Percentiles rank a stretch among this genome's conserved stretches.
Conservation (phyloP, 2,329 filamentous ascomycete species). For the Paramyrothecium roridum region DNA sequence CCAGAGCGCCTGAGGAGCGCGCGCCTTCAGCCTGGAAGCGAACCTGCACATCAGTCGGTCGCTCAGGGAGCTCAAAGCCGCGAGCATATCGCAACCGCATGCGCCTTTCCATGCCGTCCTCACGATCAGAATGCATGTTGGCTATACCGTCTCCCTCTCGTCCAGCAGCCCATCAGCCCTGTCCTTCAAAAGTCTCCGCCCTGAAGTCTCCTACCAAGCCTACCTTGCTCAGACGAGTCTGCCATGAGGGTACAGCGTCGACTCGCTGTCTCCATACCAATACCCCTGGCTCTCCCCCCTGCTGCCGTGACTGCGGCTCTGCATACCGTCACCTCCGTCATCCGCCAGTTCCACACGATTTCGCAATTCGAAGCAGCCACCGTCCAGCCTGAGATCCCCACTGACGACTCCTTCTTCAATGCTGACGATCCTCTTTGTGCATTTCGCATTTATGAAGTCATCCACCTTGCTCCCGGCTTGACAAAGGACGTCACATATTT, state of each 20-base stretch:
- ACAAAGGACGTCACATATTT: conserved; percentile 37
- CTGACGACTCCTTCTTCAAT: conserved; percentile 39
- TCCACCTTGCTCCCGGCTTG: conserved; percentile 35
- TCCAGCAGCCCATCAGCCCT: no score
- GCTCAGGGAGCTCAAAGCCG: no score
- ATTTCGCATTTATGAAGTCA: conserved; percentile 26
- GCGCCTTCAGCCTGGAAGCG: no score
- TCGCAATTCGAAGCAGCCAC: conserved; percentile 30
- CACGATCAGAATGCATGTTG: no score
- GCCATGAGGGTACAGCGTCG: conserved; percentile 26
- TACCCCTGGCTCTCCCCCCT: conserved; percentile 36
- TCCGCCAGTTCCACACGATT: conserved; percentile 35
- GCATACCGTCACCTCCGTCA: conserved; percentile 37
- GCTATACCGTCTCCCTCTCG: no score
- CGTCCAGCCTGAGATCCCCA: conserved; percentile 26
- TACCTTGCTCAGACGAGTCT: background rate
- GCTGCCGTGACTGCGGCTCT: conserved; percentile 33
- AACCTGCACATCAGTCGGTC: no score
- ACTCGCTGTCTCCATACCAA: conserved; percentile 35
- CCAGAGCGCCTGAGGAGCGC: no score
- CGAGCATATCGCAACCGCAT: no score
- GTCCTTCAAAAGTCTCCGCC: no score
- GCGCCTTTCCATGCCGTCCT: no score
- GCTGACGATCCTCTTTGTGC: conserved; percentile 32
- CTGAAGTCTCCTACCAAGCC: no score